A percentile compares a stretch with the other conserved stretches of the same genome.
phyloP scores from a whole-genome alignment of 2,329 filamentous ascomycete genomes.

The Alternaria rosae region DNA sequence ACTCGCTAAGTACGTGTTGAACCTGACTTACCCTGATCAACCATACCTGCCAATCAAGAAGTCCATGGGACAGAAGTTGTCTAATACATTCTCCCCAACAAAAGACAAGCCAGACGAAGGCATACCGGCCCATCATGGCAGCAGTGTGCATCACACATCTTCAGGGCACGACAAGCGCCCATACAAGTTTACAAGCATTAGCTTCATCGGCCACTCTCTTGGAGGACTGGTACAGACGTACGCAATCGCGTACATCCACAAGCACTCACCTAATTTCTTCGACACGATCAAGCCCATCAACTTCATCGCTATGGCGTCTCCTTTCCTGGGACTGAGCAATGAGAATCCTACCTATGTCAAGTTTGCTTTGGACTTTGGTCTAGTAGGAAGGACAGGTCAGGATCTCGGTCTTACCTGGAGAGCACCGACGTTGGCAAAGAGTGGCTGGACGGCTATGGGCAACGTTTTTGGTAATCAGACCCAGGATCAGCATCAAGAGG shows the following conservation, averaged over 20 bases:
- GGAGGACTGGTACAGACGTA: conserved; percentile 92
- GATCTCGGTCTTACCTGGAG: conserved; percentile 95
- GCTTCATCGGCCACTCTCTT: conserved; percentile 90
- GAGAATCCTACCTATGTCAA: conserved; percentile 98
- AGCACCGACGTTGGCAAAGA: conserved; percentile 82
- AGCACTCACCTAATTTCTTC: conserved; percentile 92
- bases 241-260: conserved; percentile 94
- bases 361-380: conserved; percentile 93
- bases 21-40: conserved; percentile 92
- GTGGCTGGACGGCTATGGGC: conserved; percentile 88
- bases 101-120: conserved; percentile 55
- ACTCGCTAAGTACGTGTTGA: conserved; percentile 87
- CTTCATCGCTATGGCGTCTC: conserved; percentile 86
- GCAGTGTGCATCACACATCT: conserved; percentile 63
- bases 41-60: conserved; percentile 77
- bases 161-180: conserved; percentile 60
- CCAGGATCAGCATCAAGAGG: conserved; percentile 61
- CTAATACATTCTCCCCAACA: conserved; percentile 55
- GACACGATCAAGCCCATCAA: conserved; percentile 85
- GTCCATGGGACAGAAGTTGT: conserved; percentile 57
- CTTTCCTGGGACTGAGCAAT: conserved; percentile 90
- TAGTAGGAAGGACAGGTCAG: conserved; percentile 95
- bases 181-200: conserved; percentile 92
- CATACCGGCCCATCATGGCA: conserved; percentile 65
- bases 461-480: conserved; percentile 75